phyloP scores from a whole-genome alignment of 768 basidiomycete genomes.

The Trametes gibbosa region DNA sequence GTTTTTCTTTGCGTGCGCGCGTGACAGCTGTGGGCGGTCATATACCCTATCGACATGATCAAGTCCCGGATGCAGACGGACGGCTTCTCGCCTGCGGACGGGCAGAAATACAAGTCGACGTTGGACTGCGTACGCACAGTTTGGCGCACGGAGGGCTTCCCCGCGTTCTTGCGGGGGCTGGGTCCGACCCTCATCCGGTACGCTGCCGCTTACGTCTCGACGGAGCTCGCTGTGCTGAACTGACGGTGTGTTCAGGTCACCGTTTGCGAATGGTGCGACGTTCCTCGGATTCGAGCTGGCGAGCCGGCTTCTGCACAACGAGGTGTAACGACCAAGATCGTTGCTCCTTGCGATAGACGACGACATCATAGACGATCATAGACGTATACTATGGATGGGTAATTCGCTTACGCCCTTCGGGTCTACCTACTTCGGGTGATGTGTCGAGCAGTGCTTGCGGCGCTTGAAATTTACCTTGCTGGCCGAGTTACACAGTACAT shows the following conservation, averaged over 20 bases:
- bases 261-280: slow-evolving; percentile 95
- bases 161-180: slow-evolving; percentile 89
- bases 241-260: slow-evolving; percentile 53
- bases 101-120: slow-evolving; percentile 80
- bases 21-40: slow-evolving; percentile 78
- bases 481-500: not conserved
- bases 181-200: slow-evolving; percentile 89
- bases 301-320: slow-evolving; percentile 57
- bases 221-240: not conserved
- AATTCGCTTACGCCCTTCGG: not conserved
- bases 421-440: not conserved
- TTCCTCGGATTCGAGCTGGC: slow-evolving; percentile 96
- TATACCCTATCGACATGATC: slow-evolving; percentile 95
- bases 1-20: not conserved
- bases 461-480: not conserved
- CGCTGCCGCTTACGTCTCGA: slow-evolving; percentile 28
- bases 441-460: too few species aligned
- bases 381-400: slow-evolving; percentile 4
- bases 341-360: not conserved
- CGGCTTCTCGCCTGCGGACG: slow-evolving; percentile 69
- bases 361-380: not conserved
- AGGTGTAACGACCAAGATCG: slow-evolving; percentile 12
- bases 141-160: slow-evolving; percentile 78
- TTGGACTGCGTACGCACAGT: slow-evolving; percentile 81
- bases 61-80: slow-evolving; percentile 97